Evolutionary conservation across 345 rosid genomes (phyloP), one percentile per base, ranked within the genome.

Genomic region (Bruguiera sexangula): DNA sequence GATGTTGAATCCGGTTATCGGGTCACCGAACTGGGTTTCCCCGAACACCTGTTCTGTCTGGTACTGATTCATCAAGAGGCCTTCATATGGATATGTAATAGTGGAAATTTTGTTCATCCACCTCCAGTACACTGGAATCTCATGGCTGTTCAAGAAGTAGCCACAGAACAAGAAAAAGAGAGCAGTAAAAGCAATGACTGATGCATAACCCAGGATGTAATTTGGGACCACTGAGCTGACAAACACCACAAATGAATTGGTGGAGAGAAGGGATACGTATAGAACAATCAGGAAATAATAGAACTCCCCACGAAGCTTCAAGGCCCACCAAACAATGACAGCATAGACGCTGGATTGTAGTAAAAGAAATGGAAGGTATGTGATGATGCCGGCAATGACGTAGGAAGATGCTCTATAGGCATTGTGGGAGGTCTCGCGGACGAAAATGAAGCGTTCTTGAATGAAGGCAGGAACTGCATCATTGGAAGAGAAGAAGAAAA

Each of bases 31-130:
- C 0, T 19, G 34, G 43, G 64, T 67, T 1, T 0, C 11, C 32
- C 74, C 85, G 29, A 84, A 88, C 1, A 4, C 3, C 0, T 37
- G 34, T 0, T 10, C 0, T 6, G 87, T 84, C 72, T 84, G 88
- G 63, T 69, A 86, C 72, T 88, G 70, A 65, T 88, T 88, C 93
- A 86, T 86, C 81, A 88, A 53, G 11, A 88, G 81, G 58, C 87
- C 90, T 68, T 88, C 93, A 16, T 83, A 88, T 0, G 90, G 90
- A 64, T 88, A 86, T 13, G 90, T 80, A 82, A 88, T 88, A 3
- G 90, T 86, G 21, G 93, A 88, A 62, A 84, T 59, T 83, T 78
- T 84, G 85, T 88, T 88, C 93, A 86, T 86, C 93, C 90, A 88
- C 37, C 46, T 63, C 93, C 93, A 88, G 65, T 86, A 86, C 1